Percentiles rank a stretch among this genome's conserved stretches.
Evolutionary conservation across 2,329 filamentous ascomycete species (phyloP).

Genomic region (Trichoderma citrinoviride): DNA sequence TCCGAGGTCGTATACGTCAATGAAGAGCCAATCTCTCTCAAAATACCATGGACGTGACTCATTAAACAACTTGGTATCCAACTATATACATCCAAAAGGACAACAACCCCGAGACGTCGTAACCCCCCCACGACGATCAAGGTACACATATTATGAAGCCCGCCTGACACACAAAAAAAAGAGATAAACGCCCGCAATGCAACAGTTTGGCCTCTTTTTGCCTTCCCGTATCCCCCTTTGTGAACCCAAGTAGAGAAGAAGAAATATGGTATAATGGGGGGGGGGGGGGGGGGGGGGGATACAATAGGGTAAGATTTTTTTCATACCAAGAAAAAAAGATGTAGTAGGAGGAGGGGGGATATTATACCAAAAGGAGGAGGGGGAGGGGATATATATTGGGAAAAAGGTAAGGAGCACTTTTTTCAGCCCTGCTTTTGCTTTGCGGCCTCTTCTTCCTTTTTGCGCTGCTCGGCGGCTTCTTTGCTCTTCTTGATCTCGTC

Average conservation of each 20-base stretch:
- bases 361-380: too few relatives aligned
- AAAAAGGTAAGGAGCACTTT: background rate
- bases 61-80: conserved; percentile 17
- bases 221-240: background rate
- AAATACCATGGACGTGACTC: conserved; percentile 5
- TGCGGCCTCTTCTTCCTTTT: conserved; percentile 17
- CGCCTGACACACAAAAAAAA: background rate
- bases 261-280: background rate
- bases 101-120: too few relatives aligned
- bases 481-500: conserved; percentile 30
- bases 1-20: background rate
- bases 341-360: background rate
- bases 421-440: background rate
- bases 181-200: conserved; percentile 13
- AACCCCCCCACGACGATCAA: background rate
- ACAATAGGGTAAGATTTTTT: too few relatives aligned
- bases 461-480: conserved; percentile 30
- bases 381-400: too few relatives aligned
- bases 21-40: background rate
- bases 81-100: conserved; percentile 5
- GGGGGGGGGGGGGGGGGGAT: background rate
- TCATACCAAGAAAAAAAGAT: background rate
- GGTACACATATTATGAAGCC: background rate
- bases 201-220: conserved; percentile 3
- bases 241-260: background rate